Conservation (phyloP, 2,329 filamentous ascomycete species). For the Triangularia setosa region DNA sequence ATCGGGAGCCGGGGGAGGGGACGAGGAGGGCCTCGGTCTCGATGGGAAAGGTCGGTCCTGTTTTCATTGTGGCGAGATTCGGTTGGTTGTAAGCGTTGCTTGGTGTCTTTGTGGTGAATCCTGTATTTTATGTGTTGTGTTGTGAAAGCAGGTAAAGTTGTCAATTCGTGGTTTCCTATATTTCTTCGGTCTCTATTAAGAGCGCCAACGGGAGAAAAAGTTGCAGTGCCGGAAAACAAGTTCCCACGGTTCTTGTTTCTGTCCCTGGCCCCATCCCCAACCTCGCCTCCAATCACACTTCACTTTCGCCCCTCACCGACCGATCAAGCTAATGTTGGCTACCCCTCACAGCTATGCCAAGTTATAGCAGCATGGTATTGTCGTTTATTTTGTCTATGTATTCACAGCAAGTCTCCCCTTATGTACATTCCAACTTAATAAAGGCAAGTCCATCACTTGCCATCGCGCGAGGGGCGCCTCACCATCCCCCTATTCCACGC, state of each 20-base stretch:
- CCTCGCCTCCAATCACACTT: background rate
- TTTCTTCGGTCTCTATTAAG: too few relatives aligned
- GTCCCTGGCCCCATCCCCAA: background rate
- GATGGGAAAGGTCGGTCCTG: constrained; percentile 6
- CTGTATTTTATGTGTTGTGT: too few relatives aligned
- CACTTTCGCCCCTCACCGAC: background rate
- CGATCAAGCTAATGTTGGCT: background rate
- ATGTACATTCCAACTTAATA: background rate
- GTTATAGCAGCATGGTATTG: background rate
- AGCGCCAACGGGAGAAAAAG: background rate
- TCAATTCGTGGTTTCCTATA: too few relatives aligned
- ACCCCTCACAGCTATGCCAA: background rate
- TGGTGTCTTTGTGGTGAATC: too few relatives aligned
- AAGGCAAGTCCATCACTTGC: background rate
- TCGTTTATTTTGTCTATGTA: background rate
- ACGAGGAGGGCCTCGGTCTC: constrained; percentile 17
- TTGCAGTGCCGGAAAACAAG: background rate
- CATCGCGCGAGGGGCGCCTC: background rate
- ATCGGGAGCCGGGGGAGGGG: background rate
- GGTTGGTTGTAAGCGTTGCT: too few relatives aligned
- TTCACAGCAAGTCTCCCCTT: background rate
- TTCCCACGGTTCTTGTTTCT: background rate
- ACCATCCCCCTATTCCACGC: background rate
- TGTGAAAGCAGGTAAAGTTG: too few relatives aligned
- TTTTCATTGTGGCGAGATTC: background rate